Base-by-base conservation (phyloP, 2,329 filamentous ascomycete species). In the Cladosporium phlei region DNA sequence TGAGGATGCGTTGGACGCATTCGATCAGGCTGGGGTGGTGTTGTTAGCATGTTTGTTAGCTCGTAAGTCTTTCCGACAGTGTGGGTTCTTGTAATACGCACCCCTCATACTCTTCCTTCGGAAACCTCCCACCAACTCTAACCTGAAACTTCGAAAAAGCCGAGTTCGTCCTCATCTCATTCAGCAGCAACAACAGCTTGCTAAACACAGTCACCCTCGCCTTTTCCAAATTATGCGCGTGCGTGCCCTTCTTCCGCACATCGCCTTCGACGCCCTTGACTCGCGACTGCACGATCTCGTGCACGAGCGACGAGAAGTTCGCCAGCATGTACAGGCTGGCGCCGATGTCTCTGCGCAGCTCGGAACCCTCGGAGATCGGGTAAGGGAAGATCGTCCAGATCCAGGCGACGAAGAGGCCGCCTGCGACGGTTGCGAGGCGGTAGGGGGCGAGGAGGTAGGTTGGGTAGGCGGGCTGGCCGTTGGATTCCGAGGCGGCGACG, bases 351-450 rank as follows among this genome's bases (percentile, higher is more conserved):
- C 79, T 79, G 7, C 86, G 77, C 5, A 90, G 72, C 56, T 80
- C 79, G 2, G 80, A 80, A 38, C 84, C 79, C 56, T 88, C 86
- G 0, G 83, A 83, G 32, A 87, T 73, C 0, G 85, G 84, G 52
- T 77, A 85, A 0, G 85, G 85, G 60, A 88, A 87, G 48, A 87
- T 76, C 0, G 85, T 88, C 84, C 84, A 89, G 58, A 89, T 71
- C 59, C 86, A 88, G 2, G 84, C 83, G 1, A 88, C 78, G 0
- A 78, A 70, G 29, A 85, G 77, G 42, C 86, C 86, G 2, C 72
- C 83, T 0, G 75, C 71, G 1, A 89, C 83, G 1, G 75, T 77
- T 1, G 82, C 84, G 0, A 90, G 70, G 3, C 86, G 78, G 59
- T 88, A 88, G 0, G 85, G 84, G 0, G 79, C 85, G 1, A 90